Base-by-base conservation (phyloP, 1,284 basidiomycete genomes). In the Leccinum subrobustum region DNA sequence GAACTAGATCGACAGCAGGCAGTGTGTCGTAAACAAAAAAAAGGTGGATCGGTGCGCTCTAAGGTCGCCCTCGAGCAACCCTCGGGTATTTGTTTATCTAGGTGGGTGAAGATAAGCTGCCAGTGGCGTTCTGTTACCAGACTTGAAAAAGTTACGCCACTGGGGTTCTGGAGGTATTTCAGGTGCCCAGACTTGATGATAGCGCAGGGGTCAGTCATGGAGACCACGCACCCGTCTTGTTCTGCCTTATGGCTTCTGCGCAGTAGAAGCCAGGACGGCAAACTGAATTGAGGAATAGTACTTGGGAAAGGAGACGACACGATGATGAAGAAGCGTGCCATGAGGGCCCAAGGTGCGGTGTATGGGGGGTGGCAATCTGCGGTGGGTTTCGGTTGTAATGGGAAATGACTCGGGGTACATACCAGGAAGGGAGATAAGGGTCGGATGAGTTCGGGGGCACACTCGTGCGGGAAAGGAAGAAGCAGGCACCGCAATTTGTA, bases 401-500 rank as follows among this genome's bases (percentile, higher is more conserved):
- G 31, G 12, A 20, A 11, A 6, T 53, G 29, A 25, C 23, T 48
- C 11, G 44, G 35, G 33, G 20, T 39, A 39, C 14, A 50, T 47
- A 50, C 35, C 23, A 60, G 59, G 59, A 56, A 60, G 18, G 18
- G 37, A 12, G 31, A 47, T 47, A 44, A 44, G 20, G 48, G 31
- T 60, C 69, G 71, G 71, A 62, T 23, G 53, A 31, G 59, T 11
- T 35, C 71, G 71, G 68, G 59, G 14, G 27, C 11, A 50, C 18
- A 47, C 9, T 18, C 37, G 20, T 47, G 44, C 44, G 20, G 18
- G 54, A 23, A 52, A 12, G 20, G 67, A 68, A 65, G 61, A 27
- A 60, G 42, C 52, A 44, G 52, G 52, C 59, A 64, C 56, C 62
- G 51, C 52, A 67, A 60, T 64, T 54, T 29, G 57, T 29, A 63